Evolutionary conservation across 2,329 filamentous ascomycete genomes (phyloP).

Genomic region (Aureobasidium namibiae): DNA sequence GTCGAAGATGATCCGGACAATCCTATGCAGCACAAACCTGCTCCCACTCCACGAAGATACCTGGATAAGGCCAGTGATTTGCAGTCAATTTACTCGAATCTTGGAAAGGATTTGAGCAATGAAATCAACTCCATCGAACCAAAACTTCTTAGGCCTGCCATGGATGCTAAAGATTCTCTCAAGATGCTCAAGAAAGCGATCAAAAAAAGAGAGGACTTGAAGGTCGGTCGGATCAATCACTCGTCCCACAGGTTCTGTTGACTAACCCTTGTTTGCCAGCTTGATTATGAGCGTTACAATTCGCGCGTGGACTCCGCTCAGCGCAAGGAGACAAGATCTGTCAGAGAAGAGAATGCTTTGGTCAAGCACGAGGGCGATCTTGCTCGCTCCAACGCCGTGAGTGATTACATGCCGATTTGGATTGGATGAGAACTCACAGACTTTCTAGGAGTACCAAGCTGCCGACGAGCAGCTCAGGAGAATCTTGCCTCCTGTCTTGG

Average conservation of each 20-base stretch:
- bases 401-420: conserved; percentile 14
- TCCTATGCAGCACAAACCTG: conserved; percentile 40
- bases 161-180: conserved; percentile 59
- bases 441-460: conserved; percentile 54
- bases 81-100: conserved; percentile 59
- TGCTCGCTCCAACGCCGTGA: conserved; percentile 54
- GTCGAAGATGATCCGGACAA: conserved; percentile 53
- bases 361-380: conserved; percentile 66
- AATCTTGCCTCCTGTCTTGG: conserved; percentile 62
- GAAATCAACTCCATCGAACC: conserved; percentile 65
- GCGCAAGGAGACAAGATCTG: conserved; percentile 60
- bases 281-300: conserved; percentile 74
- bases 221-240: neutral
- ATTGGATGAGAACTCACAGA: neutral
- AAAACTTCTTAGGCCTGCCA: conserved; percentile 61
- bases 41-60: conserved; percentile 53
- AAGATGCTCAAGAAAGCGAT: conserved; percentile 72
- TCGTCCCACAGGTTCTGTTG: neutral
- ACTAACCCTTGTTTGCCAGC: conserved; percentile 43
- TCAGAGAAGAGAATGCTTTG: conserved; percentile 64
- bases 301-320: conserved; percentile 60
- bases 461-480: conserved; percentile 67
- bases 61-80: conserved; percentile 58
- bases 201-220: conserved; percentile 67
- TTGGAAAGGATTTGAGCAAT: conserved; percentile 61